Conservation (phyloP, 495 filamentous ascomycete species). For the Aspergillus steynii region DNA sequence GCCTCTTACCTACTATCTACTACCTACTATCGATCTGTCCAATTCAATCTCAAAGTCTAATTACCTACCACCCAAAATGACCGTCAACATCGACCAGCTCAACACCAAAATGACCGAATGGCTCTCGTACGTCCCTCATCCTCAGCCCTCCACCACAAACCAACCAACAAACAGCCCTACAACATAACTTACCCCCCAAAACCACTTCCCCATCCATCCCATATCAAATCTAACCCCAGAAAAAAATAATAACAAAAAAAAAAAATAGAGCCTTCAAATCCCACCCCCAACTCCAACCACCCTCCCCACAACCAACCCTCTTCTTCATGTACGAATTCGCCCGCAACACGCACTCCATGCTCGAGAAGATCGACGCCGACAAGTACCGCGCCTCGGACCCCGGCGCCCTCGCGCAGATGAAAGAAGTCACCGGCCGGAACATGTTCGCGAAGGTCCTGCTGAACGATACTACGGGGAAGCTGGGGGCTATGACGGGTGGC, state of each 20-base stretch:
- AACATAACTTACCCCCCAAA: too few relatives aligned
- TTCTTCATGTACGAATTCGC: slow-evolving; percentile 39
- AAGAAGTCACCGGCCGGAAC: slow-evolving; percentile 34
- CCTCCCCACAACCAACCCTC: slow-evolving; percentile 30
- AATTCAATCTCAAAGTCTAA: too few relatives aligned
- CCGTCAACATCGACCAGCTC: too few relatives aligned
- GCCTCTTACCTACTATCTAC: too few relatives aligned
- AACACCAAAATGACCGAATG: too few relatives aligned
- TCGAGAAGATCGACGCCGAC: slow-evolving; percentile 26
- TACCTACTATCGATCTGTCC: too few relatives aligned
- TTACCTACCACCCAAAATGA: too few relatives aligned
- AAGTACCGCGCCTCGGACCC: slow-evolving; percentile 28
- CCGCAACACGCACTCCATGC: slow-evolving; percentile 29
- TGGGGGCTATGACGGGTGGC: slow-evolving; percentile 22
- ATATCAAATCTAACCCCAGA: not conserved
- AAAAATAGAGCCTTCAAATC: slow-evolving; percentile 11
- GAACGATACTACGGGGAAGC: slow-evolving; percentile 29
- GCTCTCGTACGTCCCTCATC: too few relatives aligned
- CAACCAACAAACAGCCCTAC: not conserved
- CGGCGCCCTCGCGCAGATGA: slow-evolving; percentile 11
- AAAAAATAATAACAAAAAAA: slow-evolving; percentile 8
- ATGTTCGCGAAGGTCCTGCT: slow-evolving; percentile 27
- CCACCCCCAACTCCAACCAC: slow-evolving; percentile 33
- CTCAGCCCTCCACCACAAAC: not conserved
- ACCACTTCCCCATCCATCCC: too few relatives aligned